These are phyloP conservation scores for Podospora conica DNA, from an alignment of 495 filamentous ascomycete genomes.

Conservation along the genomic window DNA sequence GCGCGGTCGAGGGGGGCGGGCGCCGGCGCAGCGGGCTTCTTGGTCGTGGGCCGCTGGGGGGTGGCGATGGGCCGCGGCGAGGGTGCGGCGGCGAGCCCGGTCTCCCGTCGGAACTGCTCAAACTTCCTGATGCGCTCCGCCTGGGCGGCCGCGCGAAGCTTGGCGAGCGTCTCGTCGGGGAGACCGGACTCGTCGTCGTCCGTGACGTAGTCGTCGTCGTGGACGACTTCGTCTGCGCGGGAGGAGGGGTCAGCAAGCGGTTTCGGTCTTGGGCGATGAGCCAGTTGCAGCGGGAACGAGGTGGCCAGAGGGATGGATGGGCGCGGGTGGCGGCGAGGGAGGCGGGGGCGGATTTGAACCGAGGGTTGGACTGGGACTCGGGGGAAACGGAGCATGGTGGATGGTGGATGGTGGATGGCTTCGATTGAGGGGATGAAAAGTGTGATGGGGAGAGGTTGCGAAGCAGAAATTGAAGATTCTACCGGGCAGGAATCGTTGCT, in stretches of 20 bases:
- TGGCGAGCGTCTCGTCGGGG: background rate
- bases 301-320: background rate
- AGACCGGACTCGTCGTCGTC: background rate
- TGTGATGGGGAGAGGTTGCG: background rate
- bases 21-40: background rate
- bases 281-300: too few relatives aligned
- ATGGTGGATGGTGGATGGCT: background rate
- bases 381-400: background rate
- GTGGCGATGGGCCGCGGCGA: too few relatives aligned
- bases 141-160: background rate
- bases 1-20: conserved; percentile 28
- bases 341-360: background rate
- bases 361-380: background rate
- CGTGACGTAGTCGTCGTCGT: background rate
- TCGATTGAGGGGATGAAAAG: background rate
- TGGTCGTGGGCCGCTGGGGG: too few relatives aligned
- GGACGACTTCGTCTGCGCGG: background rate
- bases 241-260: background rate
- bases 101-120: background rate
- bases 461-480: background rate
- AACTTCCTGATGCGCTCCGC: background rate
- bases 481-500: background rate
- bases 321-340: background rate
- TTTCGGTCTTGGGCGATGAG: background rate
- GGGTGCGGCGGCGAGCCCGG: background rate